Evolutionary conservation across 176 grass and related monocot genomes (phyloP), one percentile per base, ranked within the genome.

Genomic region (Rhipidocladum racemiflorum): DNA sequence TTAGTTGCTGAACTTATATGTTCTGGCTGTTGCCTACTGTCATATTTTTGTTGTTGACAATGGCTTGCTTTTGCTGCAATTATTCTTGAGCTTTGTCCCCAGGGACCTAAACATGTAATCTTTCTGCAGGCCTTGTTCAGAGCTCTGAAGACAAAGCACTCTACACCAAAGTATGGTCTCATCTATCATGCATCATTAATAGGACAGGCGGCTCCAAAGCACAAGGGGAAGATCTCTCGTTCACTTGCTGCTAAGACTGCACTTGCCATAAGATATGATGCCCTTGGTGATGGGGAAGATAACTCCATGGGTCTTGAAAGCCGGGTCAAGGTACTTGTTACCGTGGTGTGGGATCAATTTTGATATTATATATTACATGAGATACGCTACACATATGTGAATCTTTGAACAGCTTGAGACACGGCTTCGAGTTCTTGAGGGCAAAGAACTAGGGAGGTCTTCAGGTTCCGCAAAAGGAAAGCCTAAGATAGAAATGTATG

Each of bases 141-240:
- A 94, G 91, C 91, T 81, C 78, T 97, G 66, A 97, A 94, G 89
- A 81, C 91, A 13, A 97, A 97, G 62, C 94, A 94, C 45, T 61
- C 91, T 62, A 97, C 91, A n/a, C 91, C 94, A n/a, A 97, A 97
- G 51, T 97, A 97, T 84, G 94, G 89, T 13, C 91, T 97, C 79
- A 92, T 97, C 85, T 97, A 88, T 65, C 94, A 97, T 88, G 94
- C 94, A 61, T 97, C 94, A 40, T 78, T 97, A 89, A 89, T 97
- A 67, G 94, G 94, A 72, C 87, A 92, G 67, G 94, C 94, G 0
- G 80, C 89, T 76, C 94, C 82, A 11, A 93, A 91, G 36, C 59
- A 94, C 54, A 97, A 97, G 75, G 94, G 94, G 35, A 97, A 90
- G 77, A 94, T 97, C 27, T 89, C 94, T 56, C 94, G 91, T 72